A percentile compares a stretch with the other conserved stretches of the same genome.
phyloP scores from a whole-genome alignment of 257 asterid species.

The Nicotiana tomentosiformis region DNA sequence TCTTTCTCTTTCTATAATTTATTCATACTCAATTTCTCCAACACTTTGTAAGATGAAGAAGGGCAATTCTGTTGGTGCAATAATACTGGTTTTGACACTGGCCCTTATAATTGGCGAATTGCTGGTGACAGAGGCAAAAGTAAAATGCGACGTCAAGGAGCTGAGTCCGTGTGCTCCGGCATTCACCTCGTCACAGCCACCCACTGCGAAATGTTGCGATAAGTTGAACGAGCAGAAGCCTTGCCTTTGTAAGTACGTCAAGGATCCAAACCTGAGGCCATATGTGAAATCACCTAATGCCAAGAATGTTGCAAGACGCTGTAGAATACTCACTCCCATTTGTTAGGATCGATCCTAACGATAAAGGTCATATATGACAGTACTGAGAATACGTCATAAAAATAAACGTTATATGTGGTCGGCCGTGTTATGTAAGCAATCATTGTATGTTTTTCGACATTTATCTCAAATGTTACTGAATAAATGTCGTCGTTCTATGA shows the following conservation, averaged over 20 bases:
- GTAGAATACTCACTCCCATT: background rate
- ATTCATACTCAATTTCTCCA: background rate
- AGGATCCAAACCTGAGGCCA: conserved; percentile 14
- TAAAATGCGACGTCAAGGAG: conserved; percentile 7
- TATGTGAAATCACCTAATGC: conserved; percentile 27
- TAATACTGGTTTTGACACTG: background rate
- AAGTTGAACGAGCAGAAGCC: conserved; percentile 20
- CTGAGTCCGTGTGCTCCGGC: conserved; percentile 14
- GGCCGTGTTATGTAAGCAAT: too few relatives aligned
- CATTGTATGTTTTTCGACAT: too few relatives aligned
- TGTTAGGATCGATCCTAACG: conserved; percentile 1
- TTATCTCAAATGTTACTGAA: too few relatives aligned
- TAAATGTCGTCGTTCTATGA: too few relatives aligned
- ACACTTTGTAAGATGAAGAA: background rate
- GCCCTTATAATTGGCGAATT: background rate
- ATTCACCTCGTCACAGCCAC: background rate
- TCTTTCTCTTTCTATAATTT: too few relatives aligned
- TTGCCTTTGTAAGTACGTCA: conserved; percentile 23
- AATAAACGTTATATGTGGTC: too few relatives aligned
- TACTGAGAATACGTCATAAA: background rate
- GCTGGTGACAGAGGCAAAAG: conserved; percentile 2
- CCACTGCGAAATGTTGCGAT: conserved; percentile 14
- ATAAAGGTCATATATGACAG: background rate
- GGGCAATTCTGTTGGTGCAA: background rate
- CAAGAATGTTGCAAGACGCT: conserved; percentile 1